phyloP scores from a whole-genome alignment of 176 grass and related monocot species.

The Avena eriantha region DNA sequence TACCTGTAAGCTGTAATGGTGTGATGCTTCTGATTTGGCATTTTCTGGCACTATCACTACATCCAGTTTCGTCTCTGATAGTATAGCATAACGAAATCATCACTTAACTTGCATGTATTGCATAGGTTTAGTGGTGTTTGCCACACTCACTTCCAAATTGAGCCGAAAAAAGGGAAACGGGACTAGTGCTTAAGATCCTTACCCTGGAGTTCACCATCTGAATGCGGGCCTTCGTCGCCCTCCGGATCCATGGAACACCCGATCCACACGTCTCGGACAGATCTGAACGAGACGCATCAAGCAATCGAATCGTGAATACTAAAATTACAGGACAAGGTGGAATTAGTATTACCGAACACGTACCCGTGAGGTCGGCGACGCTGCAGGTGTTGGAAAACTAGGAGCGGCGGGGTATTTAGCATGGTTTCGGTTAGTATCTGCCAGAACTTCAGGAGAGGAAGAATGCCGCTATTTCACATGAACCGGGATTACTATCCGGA shows the following conservation, averaged over 20 bases:
- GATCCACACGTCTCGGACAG: background rate
- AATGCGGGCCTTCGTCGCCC: background rate
- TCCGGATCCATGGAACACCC: background rate
- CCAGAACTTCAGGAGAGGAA: constrained; percentile 5
- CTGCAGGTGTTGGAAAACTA: background rate
- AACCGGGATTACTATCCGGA: background rate
- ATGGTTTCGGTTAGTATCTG: background rate
- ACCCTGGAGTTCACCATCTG: background rate
- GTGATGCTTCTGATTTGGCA: constrained; percentile 31
- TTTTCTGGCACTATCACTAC: background rate
- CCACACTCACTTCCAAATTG: background rate
- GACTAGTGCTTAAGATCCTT: constrained; percentile 28
- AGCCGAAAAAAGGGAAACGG: background rate
- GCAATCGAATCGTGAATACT: background rate
- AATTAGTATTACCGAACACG: background rate
- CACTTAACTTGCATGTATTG: background rate
- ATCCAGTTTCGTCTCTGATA: background rate
- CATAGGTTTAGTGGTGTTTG: background rate
- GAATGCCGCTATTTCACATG: background rate
- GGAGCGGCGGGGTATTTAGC: background rate
- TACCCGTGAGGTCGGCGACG: background rate
- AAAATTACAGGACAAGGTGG: background rate
- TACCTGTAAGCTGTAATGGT: constrained; percentile 32
- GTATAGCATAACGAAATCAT: constrained; percentile 26
- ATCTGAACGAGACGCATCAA: constrained; percentile 8